Percentiles rank a stretch among this genome's conserved stretches.
Conservation (phyloP, 1,139 yeast species). For the Sugiyamaella neomexicana region DNA sequence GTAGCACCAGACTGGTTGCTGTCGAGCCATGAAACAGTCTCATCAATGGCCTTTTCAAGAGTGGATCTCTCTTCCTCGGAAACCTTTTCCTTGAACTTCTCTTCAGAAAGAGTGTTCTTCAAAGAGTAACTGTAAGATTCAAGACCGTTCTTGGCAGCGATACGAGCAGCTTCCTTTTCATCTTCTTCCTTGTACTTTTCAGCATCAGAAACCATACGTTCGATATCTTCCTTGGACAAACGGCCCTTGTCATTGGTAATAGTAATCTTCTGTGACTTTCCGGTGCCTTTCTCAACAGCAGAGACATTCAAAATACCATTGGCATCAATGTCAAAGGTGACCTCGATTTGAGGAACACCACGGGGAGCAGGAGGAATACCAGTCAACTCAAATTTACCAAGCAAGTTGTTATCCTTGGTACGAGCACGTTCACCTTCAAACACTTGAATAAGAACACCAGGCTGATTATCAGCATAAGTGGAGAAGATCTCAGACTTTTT, state of each 20-base stretch:
- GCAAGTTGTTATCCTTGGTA: slow-evolving; percentile 90
- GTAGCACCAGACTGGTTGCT: slow-evolving; percentile 81
- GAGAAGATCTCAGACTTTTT: slow-evolving; percentile 91
- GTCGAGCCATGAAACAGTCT: slow-evolving; percentile 86
- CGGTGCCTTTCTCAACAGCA: slow-evolving; percentile 89
- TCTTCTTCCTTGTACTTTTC: slow-evolving; percentile 84
- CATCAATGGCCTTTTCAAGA: slow-evolving; percentile 81
- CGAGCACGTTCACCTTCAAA: slow-evolving; percentile 93
- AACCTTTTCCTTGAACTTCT: slow-evolving; percentile 78
- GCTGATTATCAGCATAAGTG: slow-evolving; percentile 91
- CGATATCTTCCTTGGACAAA: slow-evolving; percentile 90
- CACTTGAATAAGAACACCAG: slow-evolving; percentile 90
- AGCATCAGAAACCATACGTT: slow-evolving; percentile 92
- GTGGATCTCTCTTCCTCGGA: slow-evolving; percentile 75
- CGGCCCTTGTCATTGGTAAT: slow-evolving; percentile 95
- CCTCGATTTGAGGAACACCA: slow-evolving; percentile 95
- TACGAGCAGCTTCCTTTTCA: slow-evolving; percentile 77
- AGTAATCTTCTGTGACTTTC: slow-evolving; percentile 77
- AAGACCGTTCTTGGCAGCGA: slow-evolving; percentile 80
- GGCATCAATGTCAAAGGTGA: slow-evolving; percentile 88
- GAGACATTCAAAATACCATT: slow-evolving; percentile 92
- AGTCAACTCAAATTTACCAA: slow-evolving; percentile 88
- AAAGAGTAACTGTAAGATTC: slow-evolving; percentile 90
- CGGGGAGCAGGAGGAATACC: slow-evolving; percentile 97
- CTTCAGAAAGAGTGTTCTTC: slow-evolving; percentile 79